Evolutionary conservation across 768 basidiomycete genomes (phyloP), one percentile per base, ranked within the genome.

Genomic region (Boletus subparvulus): DNA sequence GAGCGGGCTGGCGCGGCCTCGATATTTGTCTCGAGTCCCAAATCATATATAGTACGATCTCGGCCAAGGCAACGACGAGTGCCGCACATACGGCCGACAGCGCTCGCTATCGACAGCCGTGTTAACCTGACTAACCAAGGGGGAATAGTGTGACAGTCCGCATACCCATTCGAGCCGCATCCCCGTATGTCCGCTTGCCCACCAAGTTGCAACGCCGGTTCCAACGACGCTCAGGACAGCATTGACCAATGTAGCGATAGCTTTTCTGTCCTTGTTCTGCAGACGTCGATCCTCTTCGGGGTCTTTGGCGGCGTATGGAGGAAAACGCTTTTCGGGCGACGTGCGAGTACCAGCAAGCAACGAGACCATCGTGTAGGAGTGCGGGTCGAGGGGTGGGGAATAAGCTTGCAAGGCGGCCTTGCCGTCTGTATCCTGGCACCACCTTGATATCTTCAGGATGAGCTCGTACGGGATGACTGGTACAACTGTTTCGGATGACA

Each of bases 111-210:
- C 13, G 16, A 48, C 37, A 41, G 14, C 37, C 24, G 37, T 14
- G 63, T 64, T 19, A 58, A 47, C 53, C 30, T 32, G 47, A 45
- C 24, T 36, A 10, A 37, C 36, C 32, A 49, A 44, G n/a, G 8
- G 10, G 19, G 14, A 39, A 56, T 40, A 40, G 30, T 30, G 30
- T 10, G 33, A 63, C 42, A 24, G 52, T 50, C 13, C 6, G 73
- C 88, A 53, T 65, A 90, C 91, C 86, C 87, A 90, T 78, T 92
- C 91, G 56, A 84, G 74, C 54, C 71, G 80, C 87, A 88, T 86
- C 2, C 81, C 78, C 8, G 82, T 77, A 61, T 74, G 76, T 47
- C 81, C 82, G 40, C 88, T 83, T 24, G 84, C 89, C 83, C 84
- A 90, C 85, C 84, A 92, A 17, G 82, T 78, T 6, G 87, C 88